These are phyloP conservation scores for Camelina laxa DNA, from an alignment of 345 rosid species.

Conservation along the genomic window DNA sequence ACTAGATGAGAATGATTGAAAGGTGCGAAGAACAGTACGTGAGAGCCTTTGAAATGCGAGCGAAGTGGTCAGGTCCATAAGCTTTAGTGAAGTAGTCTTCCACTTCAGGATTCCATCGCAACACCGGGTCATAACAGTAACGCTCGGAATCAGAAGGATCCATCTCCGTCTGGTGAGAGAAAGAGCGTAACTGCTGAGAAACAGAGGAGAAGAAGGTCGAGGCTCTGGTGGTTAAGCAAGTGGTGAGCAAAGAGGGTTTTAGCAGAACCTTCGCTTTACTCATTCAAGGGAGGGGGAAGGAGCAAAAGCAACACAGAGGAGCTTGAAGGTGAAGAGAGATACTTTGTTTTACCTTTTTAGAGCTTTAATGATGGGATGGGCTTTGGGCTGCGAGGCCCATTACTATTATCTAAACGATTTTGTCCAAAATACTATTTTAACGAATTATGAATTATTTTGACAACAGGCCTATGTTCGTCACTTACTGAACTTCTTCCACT, in stretches of 20 bases:
- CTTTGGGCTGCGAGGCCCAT: conserved; percentile 19
- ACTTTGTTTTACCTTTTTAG: neutral
- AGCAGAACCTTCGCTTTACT: conserved; percentile 62
- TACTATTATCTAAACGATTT: neutral
- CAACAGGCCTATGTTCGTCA: too few relatives aligned
- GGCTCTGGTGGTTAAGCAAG: conserved; percentile 24
- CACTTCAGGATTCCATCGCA: conserved; percentile 86
- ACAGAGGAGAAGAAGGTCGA: conserved; percentile 41
- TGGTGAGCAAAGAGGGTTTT: conserved; percentile 39
- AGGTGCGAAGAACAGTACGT: conserved; percentile 51
- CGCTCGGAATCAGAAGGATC: conserved; percentile 63
- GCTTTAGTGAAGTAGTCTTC: conserved; percentile 83
- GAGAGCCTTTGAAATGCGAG: conserved; percentile 76
- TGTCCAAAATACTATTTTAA: neutral
- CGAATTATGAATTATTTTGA: too few relatives aligned
- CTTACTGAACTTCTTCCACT: too few relatives aligned
- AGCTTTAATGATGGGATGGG: conserved; percentile 30
- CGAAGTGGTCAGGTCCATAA: conserved; percentile 72
- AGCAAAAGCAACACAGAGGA: neutral
- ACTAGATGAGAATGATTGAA: neutral
- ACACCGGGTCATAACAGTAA: conserved; percentile 70
- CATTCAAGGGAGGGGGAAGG: conserved; percentile 49
- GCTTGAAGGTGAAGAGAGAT: neutral
- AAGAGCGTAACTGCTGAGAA: conserved; percentile 21
- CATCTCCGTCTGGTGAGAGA: conserved; percentile 48